These are phyloP conservation scores for Ophioceras dolichostomum DNA, from an alignment of 2,329 filamentous ascomycete species.

Conservation along the genomic window DNA sequence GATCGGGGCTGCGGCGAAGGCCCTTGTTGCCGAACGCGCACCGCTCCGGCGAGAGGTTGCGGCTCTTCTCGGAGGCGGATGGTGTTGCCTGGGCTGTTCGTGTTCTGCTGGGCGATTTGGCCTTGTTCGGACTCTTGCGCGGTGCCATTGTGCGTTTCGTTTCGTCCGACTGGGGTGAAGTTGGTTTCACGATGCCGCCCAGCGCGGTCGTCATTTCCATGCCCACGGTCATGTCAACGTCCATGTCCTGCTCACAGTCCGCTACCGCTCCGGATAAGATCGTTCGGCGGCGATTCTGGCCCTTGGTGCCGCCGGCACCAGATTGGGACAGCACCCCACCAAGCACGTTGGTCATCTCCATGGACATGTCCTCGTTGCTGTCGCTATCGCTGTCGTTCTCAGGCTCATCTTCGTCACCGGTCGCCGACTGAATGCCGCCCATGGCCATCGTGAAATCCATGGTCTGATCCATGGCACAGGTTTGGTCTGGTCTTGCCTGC, in stretches of 20 bases:
- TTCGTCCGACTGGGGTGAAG: too few relatives aligned
- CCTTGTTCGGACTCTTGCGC: too few relatives aligned
- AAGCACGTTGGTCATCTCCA: slow-evolving; percentile 62
- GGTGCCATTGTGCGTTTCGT: too few relatives aligned
- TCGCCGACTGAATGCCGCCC: slow-evolving; percentile 47
- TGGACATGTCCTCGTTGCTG: slow-evolving; percentile 60
- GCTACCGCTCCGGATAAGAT: slow-evolving; percentile 10
- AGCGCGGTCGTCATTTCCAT: slow-evolving; percentile 59
- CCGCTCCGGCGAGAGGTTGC: slow-evolving; percentile 20
- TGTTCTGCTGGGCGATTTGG: too few relatives aligned
- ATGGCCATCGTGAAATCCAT: slow-evolving; percentile 82
- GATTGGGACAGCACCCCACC: slow-evolving; percentile 33
- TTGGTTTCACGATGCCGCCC: slow-evolving; percentile 44
- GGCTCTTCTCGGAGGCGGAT: too few relatives aligned
- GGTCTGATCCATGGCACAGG: slow-evolving; percentile 53
- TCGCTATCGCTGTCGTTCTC: slow-evolving; percentile 20
- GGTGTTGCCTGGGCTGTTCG: too few relatives aligned
- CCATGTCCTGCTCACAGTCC: too few relatives aligned
- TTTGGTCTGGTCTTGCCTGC: too few relatives aligned
- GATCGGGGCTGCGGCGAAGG: slow-evolving; percentile 33
- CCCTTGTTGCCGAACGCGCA: slow-evolving; percentile 35
- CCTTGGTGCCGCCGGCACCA: slow-evolving; percentile 5
- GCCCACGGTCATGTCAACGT: slow-evolving; percentile 29
- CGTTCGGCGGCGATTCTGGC: slow-evolving; percentile 10
- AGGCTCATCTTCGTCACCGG: slow-evolving; percentile 14